Evolutionary conservation across 2,329 filamentous ascomycete species (phyloP).

Genomic region (Arthrobotrys conoides): DNA sequence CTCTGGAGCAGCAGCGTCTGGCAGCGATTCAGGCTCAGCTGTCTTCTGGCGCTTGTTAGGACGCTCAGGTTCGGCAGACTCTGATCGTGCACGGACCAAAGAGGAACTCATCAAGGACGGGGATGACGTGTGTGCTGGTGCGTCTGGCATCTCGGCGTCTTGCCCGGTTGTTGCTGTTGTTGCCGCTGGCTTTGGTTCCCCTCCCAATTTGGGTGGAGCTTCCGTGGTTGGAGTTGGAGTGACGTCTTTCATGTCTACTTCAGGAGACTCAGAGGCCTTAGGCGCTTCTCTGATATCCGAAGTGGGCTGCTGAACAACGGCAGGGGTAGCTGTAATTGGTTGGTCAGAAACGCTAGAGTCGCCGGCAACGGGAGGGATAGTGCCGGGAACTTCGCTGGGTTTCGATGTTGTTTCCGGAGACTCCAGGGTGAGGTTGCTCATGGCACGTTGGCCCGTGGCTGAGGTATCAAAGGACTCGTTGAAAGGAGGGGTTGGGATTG

Average conservation of each 20-base stretch:
- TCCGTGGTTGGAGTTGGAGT: conserved; percentile 9
- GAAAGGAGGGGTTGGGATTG: conserved; percentile 64
- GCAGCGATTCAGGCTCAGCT: conserved; percentile 70
- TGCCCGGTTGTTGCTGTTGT: conserved; percentile 66
- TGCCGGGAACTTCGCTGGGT: conserved; percentile 38
- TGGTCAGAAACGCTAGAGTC: conserved; percentile 54
- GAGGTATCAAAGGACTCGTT: conserved; percentile 65
- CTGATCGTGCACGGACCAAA: conserved; percentile 80
- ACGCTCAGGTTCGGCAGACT: conserved; percentile 75
- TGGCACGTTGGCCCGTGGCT: conserved; percentile 60
- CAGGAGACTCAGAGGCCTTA: conserved; percentile 39
- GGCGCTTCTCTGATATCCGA: conserved; percentile 46
- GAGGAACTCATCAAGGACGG: conserved; percentile 73
- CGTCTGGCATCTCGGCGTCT: conserved; percentile 72
- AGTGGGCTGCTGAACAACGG: conserved; percentile 43
- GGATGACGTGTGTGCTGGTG: conserved; percentile 66
- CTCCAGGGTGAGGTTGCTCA: conserved; percentile 64
- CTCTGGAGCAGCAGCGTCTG: conserved; percentile 69
- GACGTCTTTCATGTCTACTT: conserved; percentile 55
- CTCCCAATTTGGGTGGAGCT: conserved; percentile 59
- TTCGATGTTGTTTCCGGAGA: conserved; percentile 62
- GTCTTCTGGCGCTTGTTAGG: conserved; percentile 86
- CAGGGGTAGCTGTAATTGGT: conserved; percentile 61
- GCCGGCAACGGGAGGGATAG: conserved; percentile 45
- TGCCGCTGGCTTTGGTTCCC: conserved; percentile 65